Evolutionary conservation across 2,329 filamentous ascomycete species (phyloP).

Genomic region (Canariomyces notabilis): DNA sequence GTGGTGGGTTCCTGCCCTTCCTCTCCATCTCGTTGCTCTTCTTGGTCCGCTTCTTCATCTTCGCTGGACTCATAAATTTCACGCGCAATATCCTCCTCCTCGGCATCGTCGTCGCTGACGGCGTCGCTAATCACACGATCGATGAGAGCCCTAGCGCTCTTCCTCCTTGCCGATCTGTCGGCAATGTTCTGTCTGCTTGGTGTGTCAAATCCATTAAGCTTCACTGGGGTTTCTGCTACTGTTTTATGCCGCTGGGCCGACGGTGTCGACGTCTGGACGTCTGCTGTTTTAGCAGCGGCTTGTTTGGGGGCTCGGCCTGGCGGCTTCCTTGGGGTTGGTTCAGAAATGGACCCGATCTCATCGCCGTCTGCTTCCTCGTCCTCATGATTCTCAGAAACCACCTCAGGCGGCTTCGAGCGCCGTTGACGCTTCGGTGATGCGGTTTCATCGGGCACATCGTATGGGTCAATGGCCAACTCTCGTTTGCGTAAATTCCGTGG

Average conservation of each 20-base stretch:
- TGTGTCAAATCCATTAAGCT: conserved; percentile 38
- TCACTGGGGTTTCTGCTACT: conserved; percentile 37
- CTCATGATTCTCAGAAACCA: conserved; percentile 2
- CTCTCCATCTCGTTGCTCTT: conserved; percentile 24
- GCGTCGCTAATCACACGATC: conserved; percentile 62
- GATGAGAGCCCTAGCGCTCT: conserved; percentile 73
- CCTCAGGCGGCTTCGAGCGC: conserved; percentile 8
- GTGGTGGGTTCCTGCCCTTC: conserved; percentile 26
- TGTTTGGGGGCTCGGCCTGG: conserved; percentile 25
- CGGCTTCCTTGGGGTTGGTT: conserved; percentile 31
- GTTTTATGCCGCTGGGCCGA: conserved; percentile 31
- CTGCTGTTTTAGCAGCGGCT: conserved; percentile 17
- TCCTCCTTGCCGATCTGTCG: conserved; percentile 80
- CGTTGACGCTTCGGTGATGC: conserved; percentile 18
- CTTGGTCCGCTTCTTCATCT: conserved; percentile 34
- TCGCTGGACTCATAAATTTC: conserved; percentile 61
- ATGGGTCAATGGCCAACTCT: conserved; percentile 19
- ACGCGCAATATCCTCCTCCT: conserved; percentile 61
- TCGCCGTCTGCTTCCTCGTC: neutral
- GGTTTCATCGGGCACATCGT: conserved; percentile 24
- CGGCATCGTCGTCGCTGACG: conserved; percentile 66
- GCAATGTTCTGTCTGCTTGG: conserved; percentile 64
- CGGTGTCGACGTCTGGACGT: conserved; percentile 34
- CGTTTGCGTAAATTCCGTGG: conserved; percentile 17
- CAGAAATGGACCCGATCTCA: conserved; percentile 8